A percentile compares a stretch with the other conserved stretches of the same genome.
Conservation (phyloP, 73 alveolate genomes). For the Effrenium voratum region DNA sequence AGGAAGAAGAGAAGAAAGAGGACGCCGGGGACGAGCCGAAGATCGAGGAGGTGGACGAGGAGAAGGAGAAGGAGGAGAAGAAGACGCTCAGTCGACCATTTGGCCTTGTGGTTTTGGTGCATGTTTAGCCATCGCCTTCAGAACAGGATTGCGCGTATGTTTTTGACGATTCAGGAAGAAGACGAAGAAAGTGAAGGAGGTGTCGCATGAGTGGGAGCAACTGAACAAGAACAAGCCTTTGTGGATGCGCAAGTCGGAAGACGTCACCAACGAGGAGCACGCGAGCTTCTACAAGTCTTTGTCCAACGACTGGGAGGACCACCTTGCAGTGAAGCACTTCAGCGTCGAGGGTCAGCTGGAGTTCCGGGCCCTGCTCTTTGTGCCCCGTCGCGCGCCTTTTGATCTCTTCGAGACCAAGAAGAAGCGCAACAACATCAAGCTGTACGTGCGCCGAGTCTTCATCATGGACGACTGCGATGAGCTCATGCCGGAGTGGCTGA, state of each 20-base stretch:
- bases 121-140: too few relatives aligned
- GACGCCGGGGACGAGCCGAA: conserved; percentile 95
- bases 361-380: conserved; percentile 99
- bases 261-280: conserved; percentile 99
- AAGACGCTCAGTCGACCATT: too few relatives aligned
- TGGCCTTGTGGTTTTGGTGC: too few relatives aligned
- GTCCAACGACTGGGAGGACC: conserved; percentile 99
- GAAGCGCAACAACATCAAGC: conserved; percentile 97
- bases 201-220: conserved; percentile 99
- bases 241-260: conserved; percentile 99
- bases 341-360: conserved; percentile 99
- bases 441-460: conserved; percentile 99
- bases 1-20: conserved; percentile 95
- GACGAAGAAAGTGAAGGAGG: conserved; percentile 99
- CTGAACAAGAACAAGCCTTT: conserved; percentile 99
- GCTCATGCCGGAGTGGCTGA: conserved; percentile 99
- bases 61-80: conserved; percentile 55
- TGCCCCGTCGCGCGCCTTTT: conserved; percentile 99
- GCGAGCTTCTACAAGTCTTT: conserved; percentile 99
- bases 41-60: conserved; percentile 30
- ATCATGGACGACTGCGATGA: conserved; percentile 99
- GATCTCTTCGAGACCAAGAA: conserved; percentile 99
- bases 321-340: conserved; percentile 99
- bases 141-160: too few relatives aligned
- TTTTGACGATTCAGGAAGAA: too few relatives aligned